Evolutionary conservation across 2,329 filamentous ascomycete genomes (phyloP), one percentile per base, ranked within the genome.

Genomic region (Zasmidium cellare): DNA sequence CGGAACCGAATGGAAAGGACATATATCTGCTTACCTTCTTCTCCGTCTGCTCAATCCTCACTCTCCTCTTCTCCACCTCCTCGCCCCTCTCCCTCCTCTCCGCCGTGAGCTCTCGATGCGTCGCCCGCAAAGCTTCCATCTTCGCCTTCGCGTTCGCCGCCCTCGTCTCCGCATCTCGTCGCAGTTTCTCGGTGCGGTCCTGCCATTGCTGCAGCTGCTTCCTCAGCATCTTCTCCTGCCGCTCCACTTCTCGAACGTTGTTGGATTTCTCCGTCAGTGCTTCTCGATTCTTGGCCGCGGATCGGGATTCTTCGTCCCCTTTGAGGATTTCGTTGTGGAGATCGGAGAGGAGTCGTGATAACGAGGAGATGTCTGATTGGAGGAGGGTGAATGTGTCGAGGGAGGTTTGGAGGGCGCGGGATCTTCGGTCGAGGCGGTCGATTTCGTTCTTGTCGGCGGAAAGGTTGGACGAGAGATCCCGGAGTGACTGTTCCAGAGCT

Each of bases 1-100:
- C 22, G 14, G 19, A 45, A 14, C 14, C 50, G 47, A 19, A 25
- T 28, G 12, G 47, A 53, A 18, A 28, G 28, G 25, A 51, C 11
- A n/a, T 20, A 22, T 35, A 44, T 41, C 14, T 51, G 53, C 80
- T 67, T 80, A 92, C 92, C 90, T 97, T 97, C 80, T 97, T 97
- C 83, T 97, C 93, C 9, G 91, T 96, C 79, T 97, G 92, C 77
- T 99, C 94, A 63, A 99, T 97, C 60, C 92, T 82, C n/a, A 97
- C 91, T 66, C 90, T 86, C 68, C 92, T 83, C 71, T 89, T 87
- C 79, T 99, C 94, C 78, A 97, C 96, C 71, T 97, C 93, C 57
- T 91, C 88, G 31, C 88, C 88, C 77, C 96, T 96, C 55, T 94
- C 91, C 1, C 84, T 84, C 62, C 92, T 83, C 80, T 99, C 93